These are phyloP conservation scores for Fusarium ambrosium DNA, from an alignment of 2,329 filamentous ascomycete genomes.

Conservation along the genomic window DNA sequence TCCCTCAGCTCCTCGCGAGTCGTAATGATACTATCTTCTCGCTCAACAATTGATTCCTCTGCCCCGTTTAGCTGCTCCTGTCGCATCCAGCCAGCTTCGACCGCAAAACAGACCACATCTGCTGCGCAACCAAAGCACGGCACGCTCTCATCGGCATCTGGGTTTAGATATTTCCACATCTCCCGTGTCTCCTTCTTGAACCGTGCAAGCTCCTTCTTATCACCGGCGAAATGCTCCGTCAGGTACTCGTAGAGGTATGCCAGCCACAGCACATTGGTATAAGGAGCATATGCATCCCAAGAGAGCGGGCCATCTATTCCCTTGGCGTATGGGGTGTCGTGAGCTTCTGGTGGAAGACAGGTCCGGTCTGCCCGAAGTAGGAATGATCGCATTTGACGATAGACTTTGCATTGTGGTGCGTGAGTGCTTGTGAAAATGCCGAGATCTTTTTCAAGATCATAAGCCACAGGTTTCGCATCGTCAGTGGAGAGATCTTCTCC, in stretches of 20 bases:
- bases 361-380: constrained; percentile 65
- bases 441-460: constrained; percentile 72
- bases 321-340: constrained; percentile 61
- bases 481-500: constrained; percentile 60
- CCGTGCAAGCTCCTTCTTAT: constrained; percentile 58
- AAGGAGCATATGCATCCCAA: constrained; percentile 69
- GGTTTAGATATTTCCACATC: constrained; percentile 67
- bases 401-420: constrained; percentile 71
- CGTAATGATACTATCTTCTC: constrained; percentile 59
- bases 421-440: constrained; percentile 72
- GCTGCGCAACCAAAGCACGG: constrained; percentile 68
- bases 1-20: constrained; percentile 45
- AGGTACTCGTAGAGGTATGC: constrained; percentile 72
- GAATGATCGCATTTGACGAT: constrained; percentile 73
- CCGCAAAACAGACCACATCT: constrained; percentile 69
- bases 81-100: constrained; percentile 70
- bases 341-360: constrained; percentile 62
- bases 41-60: constrained; percentile 52
- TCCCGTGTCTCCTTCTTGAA: constrained; percentile 66
- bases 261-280: constrained; percentile 76
- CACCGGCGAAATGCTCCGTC: constrained; percentile 60
- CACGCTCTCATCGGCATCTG: constrained; percentile 60
- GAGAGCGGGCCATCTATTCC: constrained; percentile 63
- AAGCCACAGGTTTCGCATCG: constrained; percentile 60
- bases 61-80: constrained; percentile 64